These are phyloP conservation scores for Scedosporium minutisporum DNA, from an alignment of 2,329 filamentous ascomycete species.

Conservation along the genomic window DNA sequence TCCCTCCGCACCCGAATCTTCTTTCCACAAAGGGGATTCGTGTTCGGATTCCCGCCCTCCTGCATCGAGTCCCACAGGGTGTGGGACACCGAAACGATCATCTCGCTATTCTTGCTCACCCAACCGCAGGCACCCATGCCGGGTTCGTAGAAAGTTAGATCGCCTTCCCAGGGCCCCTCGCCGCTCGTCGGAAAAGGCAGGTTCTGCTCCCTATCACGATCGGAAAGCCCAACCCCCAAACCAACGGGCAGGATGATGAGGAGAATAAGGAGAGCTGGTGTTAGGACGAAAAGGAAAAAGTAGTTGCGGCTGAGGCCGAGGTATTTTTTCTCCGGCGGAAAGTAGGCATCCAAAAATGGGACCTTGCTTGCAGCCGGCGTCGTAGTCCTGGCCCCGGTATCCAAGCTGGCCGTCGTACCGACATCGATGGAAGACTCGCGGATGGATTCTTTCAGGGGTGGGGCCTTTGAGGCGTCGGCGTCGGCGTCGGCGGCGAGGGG, in stretches of 20 bases:
- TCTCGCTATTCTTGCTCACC: constrained; percentile 40
- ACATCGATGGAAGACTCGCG: background rate
- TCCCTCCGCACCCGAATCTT: constrained; percentile 52
- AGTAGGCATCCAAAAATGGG: background rate
- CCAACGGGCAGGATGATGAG: constrained; percentile 41
- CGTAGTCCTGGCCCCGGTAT: background rate
- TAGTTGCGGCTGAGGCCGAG: background rate
- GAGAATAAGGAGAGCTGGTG: constrained; percentile 15
- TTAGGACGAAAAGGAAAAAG: constrained; percentile 13
- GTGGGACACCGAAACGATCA: constrained; percentile 58
- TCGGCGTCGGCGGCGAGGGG: background rate
- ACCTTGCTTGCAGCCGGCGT: background rate
- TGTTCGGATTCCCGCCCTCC: constrained; percentile 43
- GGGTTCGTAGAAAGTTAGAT: constrained; percentile 54
- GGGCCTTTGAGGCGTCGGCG: background rate
- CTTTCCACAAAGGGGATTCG: constrained; percentile 42
- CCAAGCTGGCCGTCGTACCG: background rate
- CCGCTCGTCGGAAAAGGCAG: background rate
- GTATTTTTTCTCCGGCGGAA: constrained; percentile 1
- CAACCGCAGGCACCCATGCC: constrained; percentile 61
- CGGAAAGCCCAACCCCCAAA: constrained; percentile 44
- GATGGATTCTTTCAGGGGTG: background rate
- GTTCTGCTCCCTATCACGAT: constrained; percentile 13
- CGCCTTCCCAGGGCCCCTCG: constrained; percentile 1
- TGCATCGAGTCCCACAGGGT: constrained; percentile 53